Evolutionary conservation across 2,329 filamentous ascomycete species (phyloP), one percentile per base, ranked within the genome.

Genomic region (Exutisphaerella laricina): DNA sequence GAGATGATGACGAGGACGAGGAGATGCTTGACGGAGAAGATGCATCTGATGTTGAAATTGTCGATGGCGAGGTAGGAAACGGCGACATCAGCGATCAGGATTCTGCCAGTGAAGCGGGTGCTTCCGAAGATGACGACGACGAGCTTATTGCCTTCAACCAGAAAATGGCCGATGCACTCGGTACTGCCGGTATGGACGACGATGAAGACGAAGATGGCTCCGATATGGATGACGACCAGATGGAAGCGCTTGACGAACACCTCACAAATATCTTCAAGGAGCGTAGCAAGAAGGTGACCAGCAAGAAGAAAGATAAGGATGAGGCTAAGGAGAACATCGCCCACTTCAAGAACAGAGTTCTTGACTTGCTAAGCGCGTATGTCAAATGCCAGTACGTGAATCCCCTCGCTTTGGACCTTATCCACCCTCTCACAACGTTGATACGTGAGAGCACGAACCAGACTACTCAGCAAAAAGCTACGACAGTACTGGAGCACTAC

Each of bases 201-300:
- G 79, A 79, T 21, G 76, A 76, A 7, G 73, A 72, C 9, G 84
- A 84, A 46, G 68, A 71, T 16, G 78, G 77, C 47, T 80, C 78
- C 2, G 87, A 95, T 65, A 95, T 98, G 88, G 84, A 88, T 48
- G 90, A 97, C 66, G 88, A 90, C 13, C 84, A 95, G 61, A 97
- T 97, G 92, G 82, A 95, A 68, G 82, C 82, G 3, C 72, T 97
- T 12, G 90, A 97, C 58, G 77, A 78, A 8, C 84, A 90, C 59
- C 78, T 98, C 3, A 79, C 82, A 38, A 85, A 86, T 50, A 87
- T 96, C 49, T 94, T 97, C 73, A 80, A 82, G 53, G 82, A 89
- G 53, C 80, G 82, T 36, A 35, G 33, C 33, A 82, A 87, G 63
- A 71, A 70, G 12, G 69, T 71, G 12, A 54, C 53, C 26, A 82